phyloP scores from a whole-genome alignment of 225 moss, liverwort and hornwort species.

The Anthoceros angustus region DNA sequence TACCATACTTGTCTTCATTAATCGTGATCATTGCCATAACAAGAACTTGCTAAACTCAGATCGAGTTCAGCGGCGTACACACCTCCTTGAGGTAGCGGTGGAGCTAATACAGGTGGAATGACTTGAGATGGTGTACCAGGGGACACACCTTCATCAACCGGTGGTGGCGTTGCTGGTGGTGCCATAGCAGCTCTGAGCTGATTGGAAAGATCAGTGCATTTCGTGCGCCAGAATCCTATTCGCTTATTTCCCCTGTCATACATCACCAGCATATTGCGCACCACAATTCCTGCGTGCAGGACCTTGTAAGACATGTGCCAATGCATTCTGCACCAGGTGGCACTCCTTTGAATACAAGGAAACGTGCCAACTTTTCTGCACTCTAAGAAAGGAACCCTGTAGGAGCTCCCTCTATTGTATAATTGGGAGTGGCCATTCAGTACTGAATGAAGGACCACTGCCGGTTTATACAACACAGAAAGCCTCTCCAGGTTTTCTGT shows the following conservation, averaged over 20 bases:
- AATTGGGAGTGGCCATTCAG: background rate
- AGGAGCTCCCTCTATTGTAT: background rate
- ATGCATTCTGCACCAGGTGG: background rate
- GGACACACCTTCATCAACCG: slow-evolving; percentile 3
- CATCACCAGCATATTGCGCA: slow-evolving; percentile 79
- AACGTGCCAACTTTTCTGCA: background rate
- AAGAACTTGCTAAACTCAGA: background rate
- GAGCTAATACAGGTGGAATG: slow-evolving; percentile 5
- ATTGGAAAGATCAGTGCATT: slow-evolving; percentile 68
- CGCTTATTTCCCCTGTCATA: slow-evolving; percentile 58
- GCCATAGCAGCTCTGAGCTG: slow-evolving; percentile 28
- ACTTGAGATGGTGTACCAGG: slow-evolving; percentile 6
- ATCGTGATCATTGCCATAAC: background rate
- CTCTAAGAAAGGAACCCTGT: slow-evolving; percentile 4
- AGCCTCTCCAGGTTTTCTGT: background rate
- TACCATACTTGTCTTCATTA: background rate
- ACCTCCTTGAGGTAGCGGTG: background rate
- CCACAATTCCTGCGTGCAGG: slow-evolving; percentile 55
- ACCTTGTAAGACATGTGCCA: background rate
- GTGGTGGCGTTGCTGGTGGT: slow-evolving; percentile 12
- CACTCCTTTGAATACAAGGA: too few relatives aligned
- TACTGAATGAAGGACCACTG: background rate
- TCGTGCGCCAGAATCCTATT: slow-evolving; percentile 82
- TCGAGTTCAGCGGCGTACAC: background rate
- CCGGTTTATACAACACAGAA: background rate